These are phyloP conservation scores for Solanum rostratum DNA, from an alignment of 257 asterid genomes.

Conservation along the genomic window DNA sequence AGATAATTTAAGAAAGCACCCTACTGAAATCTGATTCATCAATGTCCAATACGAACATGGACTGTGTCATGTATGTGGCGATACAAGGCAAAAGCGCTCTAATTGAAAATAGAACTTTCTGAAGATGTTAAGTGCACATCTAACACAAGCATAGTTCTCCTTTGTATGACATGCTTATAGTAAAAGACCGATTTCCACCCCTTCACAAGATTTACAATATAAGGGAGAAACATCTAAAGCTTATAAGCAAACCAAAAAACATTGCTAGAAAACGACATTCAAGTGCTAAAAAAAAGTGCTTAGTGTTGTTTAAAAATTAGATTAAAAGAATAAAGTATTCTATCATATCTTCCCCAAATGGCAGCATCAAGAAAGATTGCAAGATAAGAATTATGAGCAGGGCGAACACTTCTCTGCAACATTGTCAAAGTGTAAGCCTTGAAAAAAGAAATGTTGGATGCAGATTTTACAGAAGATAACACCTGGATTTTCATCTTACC, in stretches of 20 bases:
- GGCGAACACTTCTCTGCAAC: background rate
- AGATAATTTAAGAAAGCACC: conserved; percentile 3
- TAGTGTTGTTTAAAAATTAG: background rate
- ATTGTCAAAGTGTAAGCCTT: background rate
- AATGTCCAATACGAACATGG: background rate
- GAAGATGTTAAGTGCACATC: background rate
- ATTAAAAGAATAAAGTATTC: background rate
- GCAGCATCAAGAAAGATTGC: background rate
- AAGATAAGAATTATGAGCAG: background rate
- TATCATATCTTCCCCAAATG: background rate
- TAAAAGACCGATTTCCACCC: background rate
- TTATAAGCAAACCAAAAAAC: background rate
- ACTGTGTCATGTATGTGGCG: background rate
- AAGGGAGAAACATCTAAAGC: background rate
- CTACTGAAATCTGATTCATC: background rate
- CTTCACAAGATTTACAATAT: background rate
- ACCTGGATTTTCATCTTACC: background rate
- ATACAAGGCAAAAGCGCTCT: background rate
- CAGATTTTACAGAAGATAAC: background rate
- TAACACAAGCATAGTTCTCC: background rate
- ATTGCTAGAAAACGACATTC: background rate
- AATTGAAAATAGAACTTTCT: background rate
- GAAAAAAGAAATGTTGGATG: background rate
- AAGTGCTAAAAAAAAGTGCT: background rate
- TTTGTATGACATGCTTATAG: background rate